Evolutionary conservation across 768 basidiomycete species (phyloP), one percentile per base, ranked within the genome.

Genomic region (Psilocybe cubensis): DNA sequence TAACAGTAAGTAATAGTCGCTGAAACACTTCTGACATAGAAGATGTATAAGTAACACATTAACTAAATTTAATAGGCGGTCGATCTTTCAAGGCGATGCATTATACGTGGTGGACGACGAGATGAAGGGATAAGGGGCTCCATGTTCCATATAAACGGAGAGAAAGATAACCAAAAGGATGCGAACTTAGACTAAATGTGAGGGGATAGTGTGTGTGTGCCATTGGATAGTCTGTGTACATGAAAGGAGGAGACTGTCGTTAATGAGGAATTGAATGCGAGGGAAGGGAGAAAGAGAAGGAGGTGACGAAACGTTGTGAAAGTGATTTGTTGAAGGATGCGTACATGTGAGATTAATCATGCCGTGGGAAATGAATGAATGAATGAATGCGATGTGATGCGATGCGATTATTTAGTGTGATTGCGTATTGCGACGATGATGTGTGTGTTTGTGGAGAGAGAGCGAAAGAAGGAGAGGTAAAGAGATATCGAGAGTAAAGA

Each of bases 401-500:
- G 31, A 51, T 52, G 35, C 23, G 48, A 47, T 24, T 52, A 45
- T 33, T 5, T 47, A 33, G 35, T 18, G 28, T 27, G 35, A 41
- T 10, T 49, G 48, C 17, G 17, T 14, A 14, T 41, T 41, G 40
- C 5, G 40, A 41, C 40, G 40, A 41, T 41, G 17, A 14, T 41
- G 40, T 17, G 5, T 14, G 14, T 14, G 40, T 41, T 17, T 41
- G 21, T 38, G 51, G 52, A 25, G 42, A 29, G 38, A 48, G 42
- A 58, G 35, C 48, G 24, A 4, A 29, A 31, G 29, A 31, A 35
- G 12, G n/a, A 21, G 54, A 48, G 17, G 29, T 14, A 24, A 25
- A 12, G 38, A 21, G 23, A 53, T 17, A 46, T 21, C 52, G 53
- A 35, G 44, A 54, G 43, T n/a, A n/a, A n/a, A n/a, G n/a, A n/a